A percentile compares a stretch with the other conserved stretches of the same genome.
Conservation (phyloP, 768 basidiomycete species). For the Russula brevipes region DNA sequence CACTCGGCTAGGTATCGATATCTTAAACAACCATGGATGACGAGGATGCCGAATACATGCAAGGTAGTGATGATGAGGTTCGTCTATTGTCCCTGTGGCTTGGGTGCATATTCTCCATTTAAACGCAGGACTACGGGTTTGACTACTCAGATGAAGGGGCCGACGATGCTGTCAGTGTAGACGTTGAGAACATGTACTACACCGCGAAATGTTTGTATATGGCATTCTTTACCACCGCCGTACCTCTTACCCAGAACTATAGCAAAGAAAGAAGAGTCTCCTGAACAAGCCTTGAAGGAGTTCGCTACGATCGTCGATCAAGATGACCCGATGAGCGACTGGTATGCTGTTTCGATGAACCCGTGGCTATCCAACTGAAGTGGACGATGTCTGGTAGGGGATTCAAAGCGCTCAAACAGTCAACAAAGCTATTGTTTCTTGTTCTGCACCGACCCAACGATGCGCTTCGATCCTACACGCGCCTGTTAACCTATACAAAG, state of each 20-base stretch:
- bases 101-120: slow-evolving; percentile 9
- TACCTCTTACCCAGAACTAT: slow-evolving; percentile 2
- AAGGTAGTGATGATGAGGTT: slow-evolving; percentile 82
- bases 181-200: slow-evolving; percentile 98
- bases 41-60: slow-evolving; percentile 93
- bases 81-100: slow-evolving; percentile 19
- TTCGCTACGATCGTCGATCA: slow-evolving; percentile 85
- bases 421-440: slow-evolving; percentile 89
- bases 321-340: slow-evolving; percentile 91
- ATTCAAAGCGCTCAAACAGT: slow-evolving; percentile 97
- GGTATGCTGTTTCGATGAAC: slow-evolving; percentile 45
- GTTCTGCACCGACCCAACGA: slow-evolving; percentile 71
- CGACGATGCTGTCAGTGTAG: slow-evolving; percentile 72
- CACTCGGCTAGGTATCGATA: neutral
- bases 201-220: slow-evolving; percentile 82
- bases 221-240: neutral
- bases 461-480: slow-evolving; percentile 79
- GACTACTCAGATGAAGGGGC: slow-evolving; percentile 92
- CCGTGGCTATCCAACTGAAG: slow-evolving; percentile 1
- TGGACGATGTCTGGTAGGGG: slow-evolving; percentile 57
- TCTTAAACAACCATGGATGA: slow-evolving; percentile 62
- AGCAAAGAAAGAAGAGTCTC: slow-evolving; percentile 94
- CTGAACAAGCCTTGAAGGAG: slow-evolving; percentile 86
- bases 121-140: slow-evolving; percentile 81
- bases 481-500: slow-evolving; percentile 89